Percentiles rank a stretch among this genome's conserved stretches.
These are phyloP conservation scores for Colletotrichum simmondsii DNA, from an alignment of 2,329 filamentous ascomycete species.

Conservation along the genomic window DNA sequence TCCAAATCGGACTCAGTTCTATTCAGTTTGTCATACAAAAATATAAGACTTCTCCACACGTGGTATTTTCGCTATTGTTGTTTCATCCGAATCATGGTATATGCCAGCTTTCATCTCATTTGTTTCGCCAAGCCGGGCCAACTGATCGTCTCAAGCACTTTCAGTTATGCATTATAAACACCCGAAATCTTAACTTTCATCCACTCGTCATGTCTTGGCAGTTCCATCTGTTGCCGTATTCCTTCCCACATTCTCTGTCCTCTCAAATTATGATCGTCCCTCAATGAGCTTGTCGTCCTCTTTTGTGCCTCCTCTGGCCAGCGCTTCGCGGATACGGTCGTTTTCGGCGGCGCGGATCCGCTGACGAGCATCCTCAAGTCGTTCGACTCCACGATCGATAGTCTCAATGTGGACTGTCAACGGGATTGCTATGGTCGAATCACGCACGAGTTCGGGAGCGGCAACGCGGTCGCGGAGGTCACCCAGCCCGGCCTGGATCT, in stretches of 20 bases:
- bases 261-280: slow-evolving; percentile 34
- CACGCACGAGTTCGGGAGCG: slow-evolving; percentile 69
- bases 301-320: slow-evolving; percentile 56
- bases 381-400: slow-evolving; percentile 78
- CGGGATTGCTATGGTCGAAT: slow-evolving; percentile 62
- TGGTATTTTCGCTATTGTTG: slow-evolving; percentile 6
- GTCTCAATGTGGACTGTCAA: slow-evolving; percentile 80
- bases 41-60: background rate
- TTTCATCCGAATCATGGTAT: slow-evolving; percentile 18
- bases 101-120: slow-evolving; percentile 18
- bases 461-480: slow-evolving; percentile 78
- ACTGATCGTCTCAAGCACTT: slow-evolving; percentile 26
- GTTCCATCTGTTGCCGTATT: background rate
- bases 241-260: too few species aligned
- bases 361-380: slow-evolving; percentile 73
- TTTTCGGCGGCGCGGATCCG: slow-evolving; percentile 69
- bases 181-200: background rate
- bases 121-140: slow-evolving; percentile 11
- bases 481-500: slow-evolving; percentile 76
- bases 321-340: slow-evolving; percentile 63
- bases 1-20: background rate
- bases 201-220: slow-evolving; percentile 10
- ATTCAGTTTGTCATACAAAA: background rate
- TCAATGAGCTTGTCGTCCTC: slow-evolving; percentile 56
- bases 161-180: background rate